Evolutionary conservation across 2,329 filamentous ascomycete genomes (phyloP).

Genomic region (Cercospora citrullina): DNA sequence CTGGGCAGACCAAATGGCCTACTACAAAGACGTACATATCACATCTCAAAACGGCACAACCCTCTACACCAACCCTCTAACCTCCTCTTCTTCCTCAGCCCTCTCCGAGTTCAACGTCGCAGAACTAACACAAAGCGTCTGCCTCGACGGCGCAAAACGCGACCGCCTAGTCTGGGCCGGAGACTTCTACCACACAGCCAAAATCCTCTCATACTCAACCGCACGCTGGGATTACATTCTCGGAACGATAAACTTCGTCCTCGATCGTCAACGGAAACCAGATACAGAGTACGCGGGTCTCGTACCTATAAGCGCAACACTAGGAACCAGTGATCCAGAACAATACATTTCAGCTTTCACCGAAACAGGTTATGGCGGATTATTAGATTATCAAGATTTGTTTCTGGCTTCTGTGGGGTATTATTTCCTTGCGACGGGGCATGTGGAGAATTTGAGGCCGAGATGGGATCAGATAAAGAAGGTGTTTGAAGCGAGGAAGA

Average conservation of each 20-base stretch:
- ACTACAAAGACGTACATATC: slow-evolving; percentile 41
- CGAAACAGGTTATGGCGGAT: slow-evolving; percentile 11
- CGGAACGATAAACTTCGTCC: slow-evolving; percentile 39
- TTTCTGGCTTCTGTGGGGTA: slow-evolving; percentile 35
- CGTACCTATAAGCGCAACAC: slow-evolving; percentile 17
- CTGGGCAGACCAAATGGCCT: slow-evolving; percentile 44
- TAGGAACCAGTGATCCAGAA: slow-evolving; percentile 15
- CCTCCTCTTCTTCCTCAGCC: slow-evolving; percentile 29
- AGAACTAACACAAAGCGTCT: slow-evolving; percentile 40
- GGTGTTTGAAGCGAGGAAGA: slow-evolving; percentile 26
- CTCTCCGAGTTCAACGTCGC: slow-evolving; percentile 42
- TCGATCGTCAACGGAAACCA: slow-evolving; percentile 32
- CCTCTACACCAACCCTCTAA: slow-evolving; percentile 40
- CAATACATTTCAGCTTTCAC: slow-evolving; percentile 16
- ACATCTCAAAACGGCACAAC: slow-evolving; percentile 35
- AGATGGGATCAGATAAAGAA: slow-evolving; percentile 35
- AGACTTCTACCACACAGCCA: slow-evolving; percentile 46
- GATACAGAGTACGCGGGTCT: slow-evolving; percentile 17
- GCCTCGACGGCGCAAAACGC: slow-evolving; percentile 47
- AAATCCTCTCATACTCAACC: slow-evolving; percentile 42
- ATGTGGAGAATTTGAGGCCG: slow-evolving; percentile 22
- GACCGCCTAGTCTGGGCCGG: slow-evolving; percentile 48
- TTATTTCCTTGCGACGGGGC: slow-evolving; percentile 33
- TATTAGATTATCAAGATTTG: slow-evolving; percentile 39
- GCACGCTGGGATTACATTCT: slow-evolving; percentile 40